Conservation (phyloP, 768 basidiomycete genomes). For the Tulasnella calospora region DNA sequence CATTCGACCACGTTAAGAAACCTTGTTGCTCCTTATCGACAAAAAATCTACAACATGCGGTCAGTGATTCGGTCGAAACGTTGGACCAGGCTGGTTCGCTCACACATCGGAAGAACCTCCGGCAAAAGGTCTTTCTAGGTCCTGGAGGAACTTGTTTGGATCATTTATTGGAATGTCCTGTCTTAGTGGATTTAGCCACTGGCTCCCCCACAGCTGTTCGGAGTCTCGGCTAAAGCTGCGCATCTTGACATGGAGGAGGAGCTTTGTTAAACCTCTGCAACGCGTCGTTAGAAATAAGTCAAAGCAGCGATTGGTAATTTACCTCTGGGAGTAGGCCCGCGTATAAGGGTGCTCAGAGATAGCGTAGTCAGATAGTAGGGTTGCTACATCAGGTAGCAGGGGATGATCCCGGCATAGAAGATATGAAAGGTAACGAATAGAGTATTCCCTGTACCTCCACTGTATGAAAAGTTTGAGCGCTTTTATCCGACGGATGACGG, state of each 20-base stretch:
- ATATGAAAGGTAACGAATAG: slow-evolving; percentile 54
- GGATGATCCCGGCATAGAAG: slow-evolving; percentile 61
- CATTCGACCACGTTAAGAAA: slow-evolving; percentile 67
- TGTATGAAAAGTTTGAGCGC: slow-evolving; percentile 34
- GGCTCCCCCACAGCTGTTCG: slow-evolving; percentile 67
- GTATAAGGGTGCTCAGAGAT: slow-evolving; percentile 69
- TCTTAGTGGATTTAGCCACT: slow-evolving; percentile 62
- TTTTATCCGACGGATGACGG: too few relatives aligned
- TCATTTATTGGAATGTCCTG: slow-evolving; percentile 46
- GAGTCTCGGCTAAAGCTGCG: slow-evolving; percentile 58
- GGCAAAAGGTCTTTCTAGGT: slow-evolving; percentile 43
- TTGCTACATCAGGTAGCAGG: slow-evolving; percentile 50
- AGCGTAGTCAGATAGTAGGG: slow-evolving; percentile 60
- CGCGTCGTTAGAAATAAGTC: slow-evolving; percentile 37
- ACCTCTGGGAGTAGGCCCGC: slow-evolving; percentile 62
- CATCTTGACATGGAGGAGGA: slow-evolving; percentile 66
- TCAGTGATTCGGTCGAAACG: slow-evolving; percentile 30
- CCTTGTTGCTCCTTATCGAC: slow-evolving; percentile 74
- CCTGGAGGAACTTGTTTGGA: slow-evolving; percentile 48
- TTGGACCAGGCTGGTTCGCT: neutral
- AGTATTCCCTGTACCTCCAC: slow-evolving; percentile 81
- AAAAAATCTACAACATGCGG: slow-evolving; percentile 39
- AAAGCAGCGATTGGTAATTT: slow-evolving; percentile 23
- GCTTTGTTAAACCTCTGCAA: slow-evolving; percentile 51
- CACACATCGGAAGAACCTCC: slow-evolving; percentile 26